These are phyloP conservation scores for Euphrasia confusa DNA, from an alignment of 257 asterid genomes.

Conservation along the genomic window DNA sequence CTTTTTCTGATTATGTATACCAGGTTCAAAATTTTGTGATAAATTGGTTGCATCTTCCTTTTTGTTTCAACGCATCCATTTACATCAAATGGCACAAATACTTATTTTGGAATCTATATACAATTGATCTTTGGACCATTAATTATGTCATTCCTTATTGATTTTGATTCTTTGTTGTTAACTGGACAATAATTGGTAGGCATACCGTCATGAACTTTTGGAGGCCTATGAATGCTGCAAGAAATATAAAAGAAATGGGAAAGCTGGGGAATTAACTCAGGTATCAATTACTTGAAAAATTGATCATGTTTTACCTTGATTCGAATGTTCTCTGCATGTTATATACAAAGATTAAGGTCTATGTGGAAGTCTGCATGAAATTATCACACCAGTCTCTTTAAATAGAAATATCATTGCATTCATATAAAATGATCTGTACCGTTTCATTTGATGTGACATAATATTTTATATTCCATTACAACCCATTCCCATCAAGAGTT, in stretches of 20 bases:
- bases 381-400: not conserved
- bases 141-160: conserved; percentile 8
- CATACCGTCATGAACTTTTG: conserved; percentile 75
- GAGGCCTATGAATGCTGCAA: conserved; percentile 93
- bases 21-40: conserved; percentile 6
- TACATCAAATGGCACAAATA: conserved; percentile 2
- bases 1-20: not conserved
- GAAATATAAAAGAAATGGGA: conserved; percentile 77
- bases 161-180: conserved; percentile 10
- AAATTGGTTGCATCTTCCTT: conserved; percentile 1
- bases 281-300: conserved; percentile 34
- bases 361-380: conserved; percentile 7
- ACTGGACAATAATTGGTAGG: conserved; percentile 39
- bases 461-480: not conserved
- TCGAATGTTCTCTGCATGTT: conserved; percentile 7
- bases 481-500: not conserved
- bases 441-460: not conserved
- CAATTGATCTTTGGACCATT: conserved; percentile 16
- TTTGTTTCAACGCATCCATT: conserved; percentile 11
- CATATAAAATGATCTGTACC: not conserved
- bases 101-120: conserved; percentile 10
- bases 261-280: conserved; percentile 96
- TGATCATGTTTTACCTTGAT: not conserved
- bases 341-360: not conserved
- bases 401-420: not conserved